Evolutionary conservation across 2,329 filamentous ascomycete genomes (phyloP).

Genomic region (Metarhizium robertsii): DNA sequence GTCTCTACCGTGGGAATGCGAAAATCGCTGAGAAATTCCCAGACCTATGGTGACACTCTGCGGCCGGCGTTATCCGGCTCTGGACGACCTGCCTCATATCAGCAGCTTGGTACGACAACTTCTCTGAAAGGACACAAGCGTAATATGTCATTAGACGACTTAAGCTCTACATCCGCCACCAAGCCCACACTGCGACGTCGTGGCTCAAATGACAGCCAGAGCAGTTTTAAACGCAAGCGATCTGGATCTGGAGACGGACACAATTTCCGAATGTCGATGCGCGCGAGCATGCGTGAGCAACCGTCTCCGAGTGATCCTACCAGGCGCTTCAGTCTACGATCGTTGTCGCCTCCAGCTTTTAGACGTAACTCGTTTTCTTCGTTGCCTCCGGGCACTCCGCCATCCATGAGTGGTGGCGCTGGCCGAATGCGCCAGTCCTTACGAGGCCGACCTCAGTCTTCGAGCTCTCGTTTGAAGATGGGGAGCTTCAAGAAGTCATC

Average conservation of each 20-base stretch:
- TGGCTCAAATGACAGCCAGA: conserved; percentile 61
- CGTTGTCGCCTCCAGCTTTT: conserved; percentile 55
- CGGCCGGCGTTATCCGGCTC: conserved; percentile 6
- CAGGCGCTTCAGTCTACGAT: conserved; percentile 62
- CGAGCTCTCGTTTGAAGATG: conserved; percentile 26
- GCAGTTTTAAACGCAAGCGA: conserved; percentile 67
- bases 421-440: conserved; percentile 36
- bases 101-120: conserved; percentile 12
- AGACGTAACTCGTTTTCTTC: conserved; percentile 31
- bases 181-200: conserved; percentile 37
- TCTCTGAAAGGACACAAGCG: conserved; percentile 12
- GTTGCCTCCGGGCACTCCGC: conserved; percentile 24
- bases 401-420: conserved; percentile 8
- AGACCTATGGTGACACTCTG: conserved; percentile 3
- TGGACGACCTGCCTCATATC: conserved; percentile 21
- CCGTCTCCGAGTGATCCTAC: conserved; percentile 24
- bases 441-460: conserved; percentile 27
- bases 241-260: conserved; percentile 37
- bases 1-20: conserved; percentile 11
- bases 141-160: conserved; percentile 16
- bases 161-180: conserved; percentile 10
- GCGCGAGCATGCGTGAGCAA: conserved; percentile 25
- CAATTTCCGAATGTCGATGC: conserved; percentile 67
- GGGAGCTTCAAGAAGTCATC: conserved; percentile 31
- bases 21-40: conserved; percentile 14